Evolutionary conservation across 257 asterid species (phyloP).

Genomic region (Solanum lignicaule): DNA sequence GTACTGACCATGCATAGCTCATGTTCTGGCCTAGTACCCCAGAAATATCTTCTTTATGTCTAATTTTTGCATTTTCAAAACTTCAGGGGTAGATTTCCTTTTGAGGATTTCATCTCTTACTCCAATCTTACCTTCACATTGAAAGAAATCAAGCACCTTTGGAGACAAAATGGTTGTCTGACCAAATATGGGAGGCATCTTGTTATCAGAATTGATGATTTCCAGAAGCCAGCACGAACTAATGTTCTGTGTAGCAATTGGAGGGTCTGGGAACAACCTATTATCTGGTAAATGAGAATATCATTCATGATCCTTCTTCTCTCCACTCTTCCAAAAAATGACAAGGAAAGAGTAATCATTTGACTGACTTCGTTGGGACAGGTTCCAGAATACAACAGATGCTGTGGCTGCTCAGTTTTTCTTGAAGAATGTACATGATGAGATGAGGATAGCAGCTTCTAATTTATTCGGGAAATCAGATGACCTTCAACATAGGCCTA

Average conservation of each 20-base stretch:
- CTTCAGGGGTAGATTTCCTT: constrained; percentile 80
- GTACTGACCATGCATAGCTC: neutral
- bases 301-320: neutral
- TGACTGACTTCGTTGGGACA: constrained; percentile 12
- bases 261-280: constrained; percentile 82
- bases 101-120: constrained; percentile 73
- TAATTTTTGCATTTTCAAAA: neutral
- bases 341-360: neutral
- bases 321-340: neutral
- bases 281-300: constrained; percentile 56
- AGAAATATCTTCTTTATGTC: neutral
- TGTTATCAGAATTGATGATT: constrained; percentile 83
- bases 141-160: constrained; percentile 86
- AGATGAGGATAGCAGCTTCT: constrained; percentile 73
- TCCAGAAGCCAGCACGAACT: constrained; percentile 69
- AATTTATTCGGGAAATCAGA: constrained; percentile 70
- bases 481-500: constrained; percentile 62
- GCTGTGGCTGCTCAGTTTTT: constrained; percentile 95
- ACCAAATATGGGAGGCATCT: constrained; percentile 71
- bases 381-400: constrained; percentile 97
- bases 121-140: constrained; percentile 66
- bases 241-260: constrained; percentile 86
- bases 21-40: neutral
- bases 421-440: constrained; percentile 66
- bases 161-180: constrained; percentile 78